A percentile compares a stretch with the other conserved stretches of the same genome.
These are phyloP conservation scores for Aureobasidium mangrovei DNA, from an alignment of 2,329 filamentous ascomycete genomes.

Conservation along the genomic window DNA sequence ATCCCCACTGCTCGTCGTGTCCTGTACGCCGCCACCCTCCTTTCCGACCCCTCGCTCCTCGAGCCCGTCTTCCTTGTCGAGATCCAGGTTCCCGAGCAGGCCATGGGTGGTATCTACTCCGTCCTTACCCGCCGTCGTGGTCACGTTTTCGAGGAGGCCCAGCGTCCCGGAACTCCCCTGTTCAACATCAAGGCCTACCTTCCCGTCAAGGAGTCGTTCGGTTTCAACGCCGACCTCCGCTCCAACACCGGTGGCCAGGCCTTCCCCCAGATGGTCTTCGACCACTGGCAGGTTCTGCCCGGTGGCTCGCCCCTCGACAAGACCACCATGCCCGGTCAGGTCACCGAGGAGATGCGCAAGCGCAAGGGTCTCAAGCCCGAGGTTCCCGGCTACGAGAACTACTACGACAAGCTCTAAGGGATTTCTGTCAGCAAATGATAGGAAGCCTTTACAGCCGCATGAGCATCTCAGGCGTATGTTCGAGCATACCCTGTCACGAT, in stretches of 20 bases:
- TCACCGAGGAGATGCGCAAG: slow-evolving; percentile 89
- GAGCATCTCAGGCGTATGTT: slow-evolving; percentile 13
- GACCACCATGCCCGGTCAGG: slow-evolving; percentile 70
- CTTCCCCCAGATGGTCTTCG: slow-evolving; percentile 98
- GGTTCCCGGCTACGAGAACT: slow-evolving; percentile 90
- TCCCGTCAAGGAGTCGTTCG: slow-evolving; percentile 94
- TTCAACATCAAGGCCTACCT: slow-evolving; percentile 99
- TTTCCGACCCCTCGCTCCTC: slow-evolving; percentile 82
- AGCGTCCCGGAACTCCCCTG: slow-evolving; percentile 95
- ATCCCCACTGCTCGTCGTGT: slow-evolving; percentile 98
- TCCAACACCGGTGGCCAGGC: slow-evolving; percentile 90
- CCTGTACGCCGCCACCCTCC: slow-evolving; percentile 82
- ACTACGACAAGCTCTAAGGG: slow-evolving; percentile 97
- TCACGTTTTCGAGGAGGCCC: slow-evolving; percentile 98
- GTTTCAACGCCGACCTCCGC: slow-evolving; percentile 97
- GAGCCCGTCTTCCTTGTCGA: slow-evolving; percentile 99
- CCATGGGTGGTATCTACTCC: slow-evolving; percentile 99
- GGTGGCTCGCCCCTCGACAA: slow-evolving; percentile 85
- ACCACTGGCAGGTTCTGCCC: slow-evolving; percentile 95
- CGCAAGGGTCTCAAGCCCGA: slow-evolving; percentile 98
- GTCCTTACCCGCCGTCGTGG: slow-evolving; percentile 95
- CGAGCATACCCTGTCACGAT: slow-evolving; percentile 10
- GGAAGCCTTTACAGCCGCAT: slow-evolving; percentile 13
- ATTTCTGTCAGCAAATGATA: slow-evolving; percentile 12
- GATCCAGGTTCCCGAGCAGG: slow-evolving; percentile 96